Conservation (phyloP, 495 filamentous ascomycete genomes). For the Penicillium odoratum region DNA sequence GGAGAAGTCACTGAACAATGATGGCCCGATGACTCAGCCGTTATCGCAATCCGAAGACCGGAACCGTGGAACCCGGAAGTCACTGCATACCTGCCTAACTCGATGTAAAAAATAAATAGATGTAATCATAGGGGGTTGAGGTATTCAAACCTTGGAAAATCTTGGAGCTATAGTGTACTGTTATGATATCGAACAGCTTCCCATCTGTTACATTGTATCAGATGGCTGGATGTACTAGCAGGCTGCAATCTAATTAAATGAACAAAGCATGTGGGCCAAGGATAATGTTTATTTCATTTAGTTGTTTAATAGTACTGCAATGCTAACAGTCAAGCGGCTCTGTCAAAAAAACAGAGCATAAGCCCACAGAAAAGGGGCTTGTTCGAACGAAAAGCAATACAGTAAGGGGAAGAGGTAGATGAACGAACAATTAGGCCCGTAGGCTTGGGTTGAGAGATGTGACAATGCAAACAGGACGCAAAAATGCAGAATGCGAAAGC, state of each 20-base stretch:
- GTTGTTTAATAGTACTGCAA: background rate
- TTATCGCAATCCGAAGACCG: background rate
- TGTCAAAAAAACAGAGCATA: background rate
- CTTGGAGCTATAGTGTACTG: no score
- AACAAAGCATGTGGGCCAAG: background rate
- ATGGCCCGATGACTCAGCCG: slow-evolving; percentile 25
- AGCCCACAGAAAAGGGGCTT: background rate
- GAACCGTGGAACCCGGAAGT: slow-evolving; percentile 14
- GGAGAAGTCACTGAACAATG: slow-evolving; percentile 6
- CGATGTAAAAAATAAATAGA: background rate
- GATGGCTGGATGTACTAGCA: background rate
- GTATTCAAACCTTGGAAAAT: no score
- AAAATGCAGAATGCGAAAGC: slow-evolving; percentile 5
- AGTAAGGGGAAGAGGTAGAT: slow-evolving; percentile 15
- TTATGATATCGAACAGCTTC: no score
- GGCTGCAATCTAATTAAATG: background rate
- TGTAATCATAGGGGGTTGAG: no score
- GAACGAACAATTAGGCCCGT: slow-evolving; percentile 20
- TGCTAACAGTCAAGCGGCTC: background rate
- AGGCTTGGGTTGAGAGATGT: slow-evolving; percentile 19
- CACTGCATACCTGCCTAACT: slow-evolving; percentile 1
- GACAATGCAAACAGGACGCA: slow-evolving; percentile 14
- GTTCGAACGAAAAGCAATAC: background rate
- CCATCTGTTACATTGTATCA: no score
- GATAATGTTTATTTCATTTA: background rate